phyloP scores from a whole-genome alignment of 805 yeast species.

The Candida corydali region DNA sequence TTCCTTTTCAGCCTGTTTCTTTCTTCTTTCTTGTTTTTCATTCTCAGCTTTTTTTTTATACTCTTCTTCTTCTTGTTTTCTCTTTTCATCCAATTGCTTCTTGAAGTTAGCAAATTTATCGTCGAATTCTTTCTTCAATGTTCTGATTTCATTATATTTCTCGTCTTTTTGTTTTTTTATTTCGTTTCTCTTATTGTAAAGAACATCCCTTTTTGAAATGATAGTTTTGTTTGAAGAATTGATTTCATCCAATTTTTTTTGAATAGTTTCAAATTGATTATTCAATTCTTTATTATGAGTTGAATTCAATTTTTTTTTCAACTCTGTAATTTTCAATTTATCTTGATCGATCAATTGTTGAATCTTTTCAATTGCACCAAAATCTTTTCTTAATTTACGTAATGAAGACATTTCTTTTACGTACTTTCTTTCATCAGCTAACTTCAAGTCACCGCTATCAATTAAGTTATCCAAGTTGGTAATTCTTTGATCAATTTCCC shows the following conservation, averaged over 20 bases:
- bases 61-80: constrained; percentile 63
- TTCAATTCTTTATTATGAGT: constrained; percentile 63
- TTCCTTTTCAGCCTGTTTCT: constrained; percentile 58
- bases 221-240: constrained; percentile 54
- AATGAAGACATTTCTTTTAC: constrained; percentile 82
- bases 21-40: constrained; percentile 49
- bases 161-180: constrained; percentile 66
- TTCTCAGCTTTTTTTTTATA: constrained; percentile 52
- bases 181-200: constrained; percentile 63
- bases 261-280: constrained; percentile 62
- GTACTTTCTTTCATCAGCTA: constrained; percentile 85
- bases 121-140: constrained; percentile 70
- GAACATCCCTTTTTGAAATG: constrained; percentile 60
- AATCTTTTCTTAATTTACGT: constrained; percentile 77
- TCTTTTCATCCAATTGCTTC: constrained; percentile 64
- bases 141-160: constrained; percentile 61
- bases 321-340: constrained; percentile 66
- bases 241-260: constrained; percentile 66
- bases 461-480: constrained; percentile 65
- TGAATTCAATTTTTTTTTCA: constrained; percentile 62
- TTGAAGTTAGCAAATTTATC: constrained; percentile 70
- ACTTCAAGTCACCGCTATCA: constrained; percentile 72
- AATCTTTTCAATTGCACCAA: constrained; percentile 64
- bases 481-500: constrained; percentile 67
- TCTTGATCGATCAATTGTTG: constrained; percentile 79